Base-by-base conservation (phyloP, 2,329 filamentous ascomycete genomes). In the Cladosporium phlei region DNA sequence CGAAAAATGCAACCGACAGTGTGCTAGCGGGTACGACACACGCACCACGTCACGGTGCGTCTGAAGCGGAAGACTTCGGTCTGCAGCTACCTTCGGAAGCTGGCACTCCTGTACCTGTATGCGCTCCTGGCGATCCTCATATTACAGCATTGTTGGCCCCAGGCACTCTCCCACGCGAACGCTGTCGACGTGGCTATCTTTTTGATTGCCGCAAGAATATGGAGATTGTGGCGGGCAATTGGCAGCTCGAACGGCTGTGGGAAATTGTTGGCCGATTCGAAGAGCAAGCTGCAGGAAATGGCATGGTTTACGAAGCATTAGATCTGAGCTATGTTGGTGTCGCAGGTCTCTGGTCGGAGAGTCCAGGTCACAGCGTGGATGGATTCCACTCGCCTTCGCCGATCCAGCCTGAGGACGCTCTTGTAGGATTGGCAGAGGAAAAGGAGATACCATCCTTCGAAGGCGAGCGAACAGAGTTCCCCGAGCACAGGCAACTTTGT, bases 191-290 rank as follows among this genome's bases (percentile, higher is more conserved):
- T 58, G 80, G 73, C 12, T 76, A 76, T 51, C 64, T 70, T 5
- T 71, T 82, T 37, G 71, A 89, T 57, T 81, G 80, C 49, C 66
- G 68, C 12, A 76, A 71, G 38, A 93, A 93, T 58, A 76, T 77
- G 51, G 67, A 74, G 5, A 76, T 90, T n/a, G 75, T 86, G 1
- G 71, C 75, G 5, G 85, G 88, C 50, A 83, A 90, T 57, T 79
- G 78, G 22, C 87, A 85, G 79, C 70, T 91, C n/a, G 76, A 81
- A 48, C 83, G 86, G 47, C 70, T 86, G n/a, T 94, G 88, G 88
- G 78, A 80, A 37, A 87, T 86, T 74, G 73, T 90, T 38, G 74
- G 78, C 49, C 80, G 85, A n/a, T 67, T 74, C 53, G 80, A 86
- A 55, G 72, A 76, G 20, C 79, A 81, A 22, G 80, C 83, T 2